Evolutionary conservation across 2,329 filamentous ascomycete species (phyloP), one percentile per base, ranked within the genome.

Genomic region (Ascocoryne sarcoides): DNA sequence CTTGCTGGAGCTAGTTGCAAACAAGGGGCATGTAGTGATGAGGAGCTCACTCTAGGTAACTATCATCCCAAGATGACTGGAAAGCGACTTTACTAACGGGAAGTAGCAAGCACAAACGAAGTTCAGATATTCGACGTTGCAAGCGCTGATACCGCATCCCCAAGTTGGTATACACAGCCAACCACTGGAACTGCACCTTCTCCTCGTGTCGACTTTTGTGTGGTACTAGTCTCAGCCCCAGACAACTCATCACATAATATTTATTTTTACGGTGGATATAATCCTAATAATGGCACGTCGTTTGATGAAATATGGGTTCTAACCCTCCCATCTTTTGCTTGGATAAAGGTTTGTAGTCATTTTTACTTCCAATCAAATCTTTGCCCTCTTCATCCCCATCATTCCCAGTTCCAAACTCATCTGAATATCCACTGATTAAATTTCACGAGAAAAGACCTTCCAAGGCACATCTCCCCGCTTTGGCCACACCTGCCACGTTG

Each of bases 211-310:
- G 66, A 70, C 39, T 67, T 64, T 42, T 71, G 68, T 47, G 46
- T 65, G 3, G 58, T 65, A 0, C 39, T 61, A 1, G 61, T 56
- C 10, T 60, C 65, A 19, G 62, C 67, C 1, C 57, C 60, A 3
- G 69, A 71, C 40, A 62, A 63, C 33, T 67, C 65, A 2, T 66
- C 62, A 39, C 62, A 69, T 37, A 70, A 70, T 39, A 66, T 73
- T 30, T 65, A 68, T 37, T 58, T 73, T 36, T 73, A 71, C 40
- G 70, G 70, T 14, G 70, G 70, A 5, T 59, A 57, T 20, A 57
- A 67, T 42, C 62, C 54, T 10, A 48, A 57, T 9, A 43, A 54
- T 8, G n/a, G n/a, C n/a, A 46, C 49, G 16, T 47, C 46, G 14
- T 60, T 56, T 18, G 69, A 71, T 39, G 67, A 70, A 29, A 53